Percentiles rank a stretch among this genome's conserved stretches.
phyloP scores from a whole-genome alignment of 805 yeast genomes.

The Wickerhamomyces subpelliculosus region DNA sequence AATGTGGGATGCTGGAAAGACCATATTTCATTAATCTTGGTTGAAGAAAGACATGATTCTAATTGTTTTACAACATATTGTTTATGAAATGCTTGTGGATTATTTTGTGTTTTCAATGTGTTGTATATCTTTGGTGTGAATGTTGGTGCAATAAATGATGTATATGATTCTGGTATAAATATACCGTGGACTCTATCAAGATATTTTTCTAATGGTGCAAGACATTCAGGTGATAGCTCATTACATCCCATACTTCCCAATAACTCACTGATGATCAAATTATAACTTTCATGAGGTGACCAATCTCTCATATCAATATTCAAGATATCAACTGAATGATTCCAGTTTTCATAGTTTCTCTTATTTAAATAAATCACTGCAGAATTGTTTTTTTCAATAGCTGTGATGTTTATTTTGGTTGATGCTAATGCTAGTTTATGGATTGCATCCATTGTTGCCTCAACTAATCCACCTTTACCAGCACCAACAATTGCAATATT shows the following conservation, averaged over 20 bases:
- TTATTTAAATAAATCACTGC: slow-evolving; percentile 46
- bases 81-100: slow-evolving; percentile 20
- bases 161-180: slow-evolving; percentile 56
- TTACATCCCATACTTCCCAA: slow-evolving; percentile 92
- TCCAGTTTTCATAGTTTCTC: slow-evolving; percentile 49
- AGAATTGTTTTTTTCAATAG: slow-evolving; percentile 67
- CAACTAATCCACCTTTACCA: slow-evolving; percentile 80
- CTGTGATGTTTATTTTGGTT: slow-evolving; percentile 34
- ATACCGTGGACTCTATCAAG: slow-evolving; percentile 36
- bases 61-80: slow-evolving; percentile 40
- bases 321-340: slow-evolving; percentile 40
- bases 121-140: slow-evolving; percentile 47
- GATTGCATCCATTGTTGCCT: slow-evolving; percentile 39
- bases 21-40: slow-evolving; percentile 51
- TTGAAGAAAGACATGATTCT: slow-evolving; percentile 38
- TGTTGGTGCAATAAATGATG: slow-evolving; percentile 61
- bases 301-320: slow-evolving; percentile 54
- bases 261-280: slow-evolving; percentile 72
- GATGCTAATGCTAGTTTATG: slow-evolving; percentile 19
- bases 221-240: slow-evolving; percentile 81
- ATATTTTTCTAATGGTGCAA: slow-evolving; percentile 37
- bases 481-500: slow-evolving; percentile 71
- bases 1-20: slow-evolving; percentile 47
- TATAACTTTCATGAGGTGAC: slow-evolving; percentile 33
- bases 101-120: slow-evolving; percentile 30